A percentile compares a stretch with the other conserved stretches of the same genome.
phyloP scores from a whole-genome alignment of 257 asterid species.

The Leptodermis oblonga region DNA sequence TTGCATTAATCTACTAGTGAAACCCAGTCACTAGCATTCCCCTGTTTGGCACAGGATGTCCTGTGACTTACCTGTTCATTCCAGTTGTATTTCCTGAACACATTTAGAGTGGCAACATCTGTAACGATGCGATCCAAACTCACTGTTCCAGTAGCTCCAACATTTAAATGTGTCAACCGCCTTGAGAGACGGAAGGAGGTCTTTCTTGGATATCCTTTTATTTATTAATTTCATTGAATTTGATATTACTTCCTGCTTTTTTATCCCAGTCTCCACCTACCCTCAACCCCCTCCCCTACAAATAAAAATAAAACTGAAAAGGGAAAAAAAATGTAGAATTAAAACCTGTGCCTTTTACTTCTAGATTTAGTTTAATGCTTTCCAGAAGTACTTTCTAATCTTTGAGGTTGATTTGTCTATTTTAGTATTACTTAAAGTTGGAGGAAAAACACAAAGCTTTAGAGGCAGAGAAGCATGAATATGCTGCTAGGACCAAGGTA shows the following conservation, averaged over 20 bases:
- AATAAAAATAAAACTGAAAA: neutral
- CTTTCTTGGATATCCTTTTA: conserved; percentile 9
- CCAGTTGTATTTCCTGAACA: conserved; percentile 22
- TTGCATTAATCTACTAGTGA: neutral
- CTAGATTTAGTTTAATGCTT: neutral
- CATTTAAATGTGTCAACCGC: conserved; percentile 56
- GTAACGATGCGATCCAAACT: conserved; percentile 53
- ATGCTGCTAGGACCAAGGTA: conserved; percentile 71
- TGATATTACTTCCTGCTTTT: conserved; percentile 3
- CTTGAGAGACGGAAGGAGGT: conserved; percentile 77
- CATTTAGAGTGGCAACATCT: conserved; percentile 73
- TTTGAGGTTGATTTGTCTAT: neutral
- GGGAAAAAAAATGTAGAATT: neutral
- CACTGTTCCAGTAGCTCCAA: conserved; percentile 82
- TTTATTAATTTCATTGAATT: neutral
- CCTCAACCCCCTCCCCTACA: neutral
- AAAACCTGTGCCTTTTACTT: neutral
- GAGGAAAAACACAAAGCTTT: conserved; percentile 83
- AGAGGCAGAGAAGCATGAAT: conserved; percentile 73
- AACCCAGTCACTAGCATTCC: neutral
- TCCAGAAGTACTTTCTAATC: conserved; percentile 5
- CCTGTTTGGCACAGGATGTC: neutral
- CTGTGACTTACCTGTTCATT: neutral
- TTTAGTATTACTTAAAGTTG: conserved; percentile 66
- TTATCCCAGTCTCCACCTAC: neutral